phyloP scores from a whole-genome alignment of 352 stramenopile species.

The Phytophthora cryptogea region DNA sequence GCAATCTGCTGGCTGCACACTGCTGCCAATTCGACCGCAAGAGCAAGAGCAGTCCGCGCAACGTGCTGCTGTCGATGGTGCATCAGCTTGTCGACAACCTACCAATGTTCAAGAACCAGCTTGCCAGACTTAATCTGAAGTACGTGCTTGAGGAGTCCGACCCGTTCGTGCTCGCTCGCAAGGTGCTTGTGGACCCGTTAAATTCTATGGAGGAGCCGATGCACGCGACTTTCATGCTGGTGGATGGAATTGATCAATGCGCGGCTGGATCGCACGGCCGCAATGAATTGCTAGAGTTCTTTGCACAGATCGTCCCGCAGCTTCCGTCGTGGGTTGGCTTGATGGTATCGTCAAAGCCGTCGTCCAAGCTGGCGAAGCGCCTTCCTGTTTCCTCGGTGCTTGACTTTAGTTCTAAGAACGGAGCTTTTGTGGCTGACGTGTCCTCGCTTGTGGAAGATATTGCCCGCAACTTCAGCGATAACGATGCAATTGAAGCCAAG shows the following conservation, averaged over 20 bases:
- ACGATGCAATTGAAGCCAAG: constrained; percentile 50
- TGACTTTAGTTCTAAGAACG: constrained; percentile 75
- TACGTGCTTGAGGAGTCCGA: constrained; percentile 85
- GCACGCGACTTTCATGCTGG: constrained; percentile 61
- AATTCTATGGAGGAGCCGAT: constrained; percentile 67
- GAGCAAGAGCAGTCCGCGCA: constrained; percentile 68
- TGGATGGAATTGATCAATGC: constrained; percentile 84
- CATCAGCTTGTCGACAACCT: constrained; percentile 76
- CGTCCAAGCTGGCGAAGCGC: constrained; percentile 54
- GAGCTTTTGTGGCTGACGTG: constrained; percentile 59
- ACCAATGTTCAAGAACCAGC: constrained; percentile 79
- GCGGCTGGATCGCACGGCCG: constrained; percentile 29
- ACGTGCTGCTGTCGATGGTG: constrained; percentile 81
- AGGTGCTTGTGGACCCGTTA: constrained; percentile 80
- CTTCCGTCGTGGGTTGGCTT: constrained; percentile 76
- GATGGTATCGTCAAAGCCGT: constrained; percentile 73
- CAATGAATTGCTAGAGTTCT: constrained; percentile 77
- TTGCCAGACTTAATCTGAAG: constrained; percentile 79
- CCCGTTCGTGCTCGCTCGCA: constrained; percentile 61
- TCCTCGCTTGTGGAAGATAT: constrained; percentile 64
- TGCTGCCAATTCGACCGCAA: constrained; percentile 83
- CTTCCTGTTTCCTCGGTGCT: constrained; percentile 74
- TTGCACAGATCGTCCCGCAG: constrained; percentile 60
- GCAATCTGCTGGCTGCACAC: constrained; percentile 64
- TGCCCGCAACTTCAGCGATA: constrained; percentile 46